These are phyloP conservation scores for Polychaeton citri DNA, from an alignment of 2,329 filamentous ascomycete species.

Conservation along the genomic window DNA sequence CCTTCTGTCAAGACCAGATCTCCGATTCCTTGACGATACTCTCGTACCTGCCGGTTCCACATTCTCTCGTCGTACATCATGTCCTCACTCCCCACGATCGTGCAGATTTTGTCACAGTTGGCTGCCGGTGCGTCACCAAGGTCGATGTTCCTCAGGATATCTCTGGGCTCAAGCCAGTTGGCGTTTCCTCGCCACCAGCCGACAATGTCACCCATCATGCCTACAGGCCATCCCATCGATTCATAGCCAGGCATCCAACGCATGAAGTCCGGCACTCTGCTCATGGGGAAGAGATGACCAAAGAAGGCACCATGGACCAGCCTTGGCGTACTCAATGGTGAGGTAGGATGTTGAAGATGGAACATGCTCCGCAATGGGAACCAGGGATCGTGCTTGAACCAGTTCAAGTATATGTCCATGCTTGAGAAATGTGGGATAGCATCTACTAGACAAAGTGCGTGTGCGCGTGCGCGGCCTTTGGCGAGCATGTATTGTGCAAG, in stretches of 20 bases:
- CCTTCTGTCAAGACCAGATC: too few relatives aligned
- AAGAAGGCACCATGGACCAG: constrained; percentile 41
- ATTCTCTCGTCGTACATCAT: too few relatives aligned
- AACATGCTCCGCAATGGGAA: constrained; percentile 34
- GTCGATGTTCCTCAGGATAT: too few relatives aligned
- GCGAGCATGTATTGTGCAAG: too few relatives aligned
- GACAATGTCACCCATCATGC: constrained; percentile 32
- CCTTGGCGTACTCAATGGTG: constrained; percentile 37
- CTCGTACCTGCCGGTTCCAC: too few relatives aligned
- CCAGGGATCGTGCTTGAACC: constrained; percentile 34
- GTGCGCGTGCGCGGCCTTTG: too few relatives aligned
- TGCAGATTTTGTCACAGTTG: too few relatives aligned
- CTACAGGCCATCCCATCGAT: constrained; percentile 39
- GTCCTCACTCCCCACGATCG: too few relatives aligned
- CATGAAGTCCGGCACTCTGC: constrained; percentile 31
- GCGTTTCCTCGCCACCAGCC: constrained; percentile 13
- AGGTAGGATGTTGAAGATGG: constrained; percentile 38
- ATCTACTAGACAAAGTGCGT: too few relatives aligned
- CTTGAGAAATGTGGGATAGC: constrained; percentile 13
- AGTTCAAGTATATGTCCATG: constrained; percentile 31
- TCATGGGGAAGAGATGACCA: constrained; percentile 28
- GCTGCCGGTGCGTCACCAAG: too few relatives aligned
- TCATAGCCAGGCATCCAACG: constrained; percentile 35
- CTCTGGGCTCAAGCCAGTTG: constrained; percentile 7
- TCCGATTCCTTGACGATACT: too few relatives aligned